Conservation (phyloP, 2,329 filamentous ascomycete genomes). For the Dissoconium aciculare region DNA sequence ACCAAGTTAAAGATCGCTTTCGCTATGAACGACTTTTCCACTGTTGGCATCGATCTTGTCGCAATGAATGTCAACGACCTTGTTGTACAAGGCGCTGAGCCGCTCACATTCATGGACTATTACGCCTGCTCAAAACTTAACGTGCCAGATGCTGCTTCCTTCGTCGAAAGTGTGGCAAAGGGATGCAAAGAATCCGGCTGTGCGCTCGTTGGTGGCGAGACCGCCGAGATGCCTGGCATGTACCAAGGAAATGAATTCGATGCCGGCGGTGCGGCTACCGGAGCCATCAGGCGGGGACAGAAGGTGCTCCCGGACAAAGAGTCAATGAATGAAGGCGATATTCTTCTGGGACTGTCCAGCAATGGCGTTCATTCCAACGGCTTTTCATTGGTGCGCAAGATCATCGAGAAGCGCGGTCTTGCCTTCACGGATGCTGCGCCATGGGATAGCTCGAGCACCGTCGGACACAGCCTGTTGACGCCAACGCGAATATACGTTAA, state of each 20-base stretch:
- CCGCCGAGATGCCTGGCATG: conserved; percentile 95
- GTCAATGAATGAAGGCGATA: conserved; percentile 66
- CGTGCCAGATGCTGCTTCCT: conserved; percentile 61
- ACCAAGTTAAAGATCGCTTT: conserved; percentile 96
- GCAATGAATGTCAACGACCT: conserved; percentile 99
- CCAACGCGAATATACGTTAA: conserved; percentile 92
- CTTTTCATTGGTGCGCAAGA: conserved; percentile 88
- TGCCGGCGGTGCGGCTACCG: conserved; percentile 77
- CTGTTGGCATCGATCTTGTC: conserved; percentile 89
- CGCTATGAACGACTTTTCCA: conserved; percentile 75
- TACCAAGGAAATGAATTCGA: conserved; percentile 84
- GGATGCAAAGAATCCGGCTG: conserved; percentile 77
- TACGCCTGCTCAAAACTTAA: conserved; percentile 86
- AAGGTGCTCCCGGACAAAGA: conserved; percentile 60
- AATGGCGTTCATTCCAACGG: conserved; percentile 91
- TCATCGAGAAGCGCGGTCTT: conserved; percentile 62
- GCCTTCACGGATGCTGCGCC: conserved; percentile 58
- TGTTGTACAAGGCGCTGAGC: conserved; percentile 86
- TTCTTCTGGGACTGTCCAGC: conserved; percentile 72
- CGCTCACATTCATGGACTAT: conserved; percentile 94
- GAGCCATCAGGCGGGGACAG: conserved; percentile 53
- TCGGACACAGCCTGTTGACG: conserved; percentile 68
- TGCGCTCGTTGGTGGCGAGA: conserved; percentile 91
- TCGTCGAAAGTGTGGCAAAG: conserved; percentile 77
- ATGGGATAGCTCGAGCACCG: conserved; percentile 49